Evolutionary conservation across 495 filamentous ascomycete species (phyloP).

Genomic region (Chaetomidium leptoderma): DNA sequence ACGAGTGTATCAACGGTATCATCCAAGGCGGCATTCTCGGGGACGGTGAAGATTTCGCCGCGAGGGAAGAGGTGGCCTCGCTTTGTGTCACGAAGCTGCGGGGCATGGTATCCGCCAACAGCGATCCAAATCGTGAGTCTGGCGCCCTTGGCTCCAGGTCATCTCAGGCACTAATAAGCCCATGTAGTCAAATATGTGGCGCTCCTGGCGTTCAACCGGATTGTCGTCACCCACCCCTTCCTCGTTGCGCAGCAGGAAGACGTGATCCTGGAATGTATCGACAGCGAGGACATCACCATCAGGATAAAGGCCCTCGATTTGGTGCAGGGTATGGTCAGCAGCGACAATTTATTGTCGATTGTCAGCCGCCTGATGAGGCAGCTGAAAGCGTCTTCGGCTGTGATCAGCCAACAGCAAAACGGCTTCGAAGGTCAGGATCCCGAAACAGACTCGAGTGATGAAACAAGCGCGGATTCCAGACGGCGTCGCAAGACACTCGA

Average conservation of each 20-base stretch:
- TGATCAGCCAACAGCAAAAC: constrained; percentile 31
- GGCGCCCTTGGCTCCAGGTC: too few species aligned
- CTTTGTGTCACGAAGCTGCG: constrained; percentile 89
- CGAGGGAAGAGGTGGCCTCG: constrained; percentile 86
- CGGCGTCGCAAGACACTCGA: constrained; percentile 34
- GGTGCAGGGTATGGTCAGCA: constrained; percentile 83
- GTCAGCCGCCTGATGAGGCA: constrained; percentile 84
- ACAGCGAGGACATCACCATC: constrained; percentile 94
- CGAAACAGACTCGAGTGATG: constrained; percentile 56
- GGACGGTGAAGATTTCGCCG: constrained; percentile 66
- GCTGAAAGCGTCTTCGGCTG: constrained; percentile 54
- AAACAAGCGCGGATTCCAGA: constrained; percentile 46
- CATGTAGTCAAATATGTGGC: constrained; percentile 90
- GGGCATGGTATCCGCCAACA: constrained; percentile 88
- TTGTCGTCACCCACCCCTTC: constrained; percentile 81
- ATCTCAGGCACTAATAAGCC: neutral
- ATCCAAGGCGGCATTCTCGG: constrained; percentile 93
- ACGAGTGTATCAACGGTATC: constrained; percentile 97
- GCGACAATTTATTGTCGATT: constrained; percentile 74
- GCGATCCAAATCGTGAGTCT: constrained; percentile 83
- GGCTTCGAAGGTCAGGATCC: constrained; percentile 35
- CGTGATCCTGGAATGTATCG: constrained; percentile 91
- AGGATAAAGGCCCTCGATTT: constrained; percentile 88
- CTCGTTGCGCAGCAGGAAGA: constrained; percentile 88
- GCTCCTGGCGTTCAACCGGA: constrained; percentile 86